Conservation (phyloP, 2,329 filamentous ascomycete species). For the Neofusicoccum ribis region DNA sequence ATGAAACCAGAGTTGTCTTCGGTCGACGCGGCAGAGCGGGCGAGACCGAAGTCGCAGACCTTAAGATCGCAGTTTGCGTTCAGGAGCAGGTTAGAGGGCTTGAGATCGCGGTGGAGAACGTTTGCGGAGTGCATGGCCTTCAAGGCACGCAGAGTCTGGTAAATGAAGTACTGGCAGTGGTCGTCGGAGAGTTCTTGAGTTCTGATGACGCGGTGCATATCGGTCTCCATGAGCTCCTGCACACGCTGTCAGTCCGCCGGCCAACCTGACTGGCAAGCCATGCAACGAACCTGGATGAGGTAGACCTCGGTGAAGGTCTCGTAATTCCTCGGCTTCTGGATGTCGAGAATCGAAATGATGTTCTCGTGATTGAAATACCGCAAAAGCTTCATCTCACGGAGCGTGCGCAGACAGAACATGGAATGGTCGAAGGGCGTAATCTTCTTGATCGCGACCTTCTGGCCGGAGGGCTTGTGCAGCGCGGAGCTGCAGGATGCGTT, state of each 20-base stretch:
- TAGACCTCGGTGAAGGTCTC: slow-evolving; percentile 98
- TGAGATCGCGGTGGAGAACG: slow-evolving; percentile 93
- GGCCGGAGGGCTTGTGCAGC: slow-evolving; percentile 94
- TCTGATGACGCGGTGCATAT: slow-evolving; percentile 98
- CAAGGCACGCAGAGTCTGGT: slow-evolving; percentile 93
- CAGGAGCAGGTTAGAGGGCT: slow-evolving; percentile 93
- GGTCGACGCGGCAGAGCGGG: slow-evolving; percentile 90
- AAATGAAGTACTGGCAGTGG: slow-evolving; percentile 99
- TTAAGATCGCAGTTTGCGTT: slow-evolving; percentile 99
- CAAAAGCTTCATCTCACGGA: slow-evolving; percentile 98
- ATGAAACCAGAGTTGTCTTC: slow-evolving; percentile 99
- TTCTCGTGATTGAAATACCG: slow-evolving; percentile 99
- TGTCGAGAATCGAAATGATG: slow-evolving; percentile 98
- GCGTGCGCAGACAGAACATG: slow-evolving; percentile 95
- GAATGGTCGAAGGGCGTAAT: slow-evolving; percentile 99
- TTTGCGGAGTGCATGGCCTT: slow-evolving; percentile 99
- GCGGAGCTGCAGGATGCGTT: slow-evolving; percentile 68
- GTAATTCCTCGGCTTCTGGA: slow-evolving; percentile 95
- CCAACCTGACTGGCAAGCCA: not conserved
- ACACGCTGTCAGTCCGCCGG: slow-evolving; percentile 22
- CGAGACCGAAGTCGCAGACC: slow-evolving; percentile 97
- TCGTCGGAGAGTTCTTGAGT: slow-evolving; percentile 98
- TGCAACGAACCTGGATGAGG: slow-evolving; percentile 76
- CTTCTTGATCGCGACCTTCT: slow-evolving; percentile 99
- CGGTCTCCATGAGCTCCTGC: slow-evolving; percentile 97